Evolutionary conservation across 2,329 filamentous ascomycete genomes (phyloP).

Genomic region (Dothideomycetidae sp.): DNA sequence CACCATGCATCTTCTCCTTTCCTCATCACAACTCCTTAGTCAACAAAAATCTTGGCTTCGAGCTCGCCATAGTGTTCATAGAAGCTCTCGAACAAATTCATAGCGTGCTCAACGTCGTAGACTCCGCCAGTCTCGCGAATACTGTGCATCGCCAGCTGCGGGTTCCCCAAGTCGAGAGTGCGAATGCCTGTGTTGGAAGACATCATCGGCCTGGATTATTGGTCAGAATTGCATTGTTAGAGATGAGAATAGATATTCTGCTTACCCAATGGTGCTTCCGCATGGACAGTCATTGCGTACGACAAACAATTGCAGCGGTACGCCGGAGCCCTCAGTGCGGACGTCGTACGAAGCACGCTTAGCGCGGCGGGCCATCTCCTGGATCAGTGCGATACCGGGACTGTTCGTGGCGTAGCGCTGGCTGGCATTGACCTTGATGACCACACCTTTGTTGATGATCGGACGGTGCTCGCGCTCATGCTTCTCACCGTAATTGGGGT

Average conservation of each 20-base stretch:
- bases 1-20: no score
- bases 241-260: no score
- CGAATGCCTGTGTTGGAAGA: constrained; percentile 72
- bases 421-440: constrained; percentile 97
- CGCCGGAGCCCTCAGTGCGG: constrained; percentile 43
- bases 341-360: constrained; percentile 32
- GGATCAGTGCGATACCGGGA: constrained; percentile 80
- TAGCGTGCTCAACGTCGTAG: constrained; percentile 73
- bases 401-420: constrained; percentile 94
- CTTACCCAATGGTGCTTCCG: constrained; percentile 74
- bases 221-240: constrained; percentile 3
- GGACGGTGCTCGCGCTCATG: constrained; percentile 86
- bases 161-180: constrained; percentile 85
- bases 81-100: constrained; percentile 77
- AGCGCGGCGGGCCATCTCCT: constrained; percentile 60
- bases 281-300: constrained; percentile 91
- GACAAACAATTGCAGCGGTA: constrained; percentile 89
- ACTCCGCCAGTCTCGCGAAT: constrained; percentile 86
- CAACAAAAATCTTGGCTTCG: constrained; percentile 34
- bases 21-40: constrained; percentile 8
- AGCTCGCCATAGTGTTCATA: constrained; percentile 71
- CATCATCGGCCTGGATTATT: constrained; percentile 54
- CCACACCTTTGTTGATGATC: constrained; percentile 89
- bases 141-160: constrained; percentile 92
- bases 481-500: constrained; percentile 87